Base-by-base conservation (phyloP, 2,329 filamentous ascomycete species). In the Ilyonectria sp. region DNA sequence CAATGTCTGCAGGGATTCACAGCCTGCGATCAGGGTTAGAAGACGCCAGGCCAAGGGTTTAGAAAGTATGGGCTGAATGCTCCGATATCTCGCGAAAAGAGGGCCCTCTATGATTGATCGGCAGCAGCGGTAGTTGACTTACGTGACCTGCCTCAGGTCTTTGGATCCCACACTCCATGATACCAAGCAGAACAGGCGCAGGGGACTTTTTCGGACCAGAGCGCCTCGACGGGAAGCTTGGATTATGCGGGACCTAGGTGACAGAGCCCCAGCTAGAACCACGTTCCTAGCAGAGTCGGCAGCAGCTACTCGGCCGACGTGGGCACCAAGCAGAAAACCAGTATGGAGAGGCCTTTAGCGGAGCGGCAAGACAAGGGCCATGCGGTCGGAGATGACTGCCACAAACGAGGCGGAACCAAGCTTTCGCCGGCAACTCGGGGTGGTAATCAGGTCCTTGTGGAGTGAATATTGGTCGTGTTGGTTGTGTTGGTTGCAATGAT, bases 91-190 rank as follows among this genome's bases (percentile, higher is more conserved):
- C 59, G 37, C 40, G 50, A 55, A 46, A 31, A 26, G 50, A 62
- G 50, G 59, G 19, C 40, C 40, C 15, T 37, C 56, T 60, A 29
- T 37, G 59, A 55, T 62, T 37, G 59, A 55, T 62, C 50, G 59
- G 59, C 59, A 55, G 50, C 50, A 62, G 43, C 59, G 59, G 59
- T 62, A 47, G 40, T 62, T 49, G 50, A 40, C 19, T 15, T 49
- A 35, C 50, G 43, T 62, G n/a, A 43, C 15, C 19, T 55, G 31
- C 59, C 29, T 62, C 50, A 47, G 17, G 40, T 35, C 50, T 62
- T 40, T 62, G 50, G 40, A 62, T 62, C 59, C 59, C 49, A 26
- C 50, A 17, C 59, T 55, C 21, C 59, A 50, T 43, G 55, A 55
- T 46, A 29, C 59, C 59, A 55, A 54, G 59, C 50, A n/a, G 35